These are phyloP conservation scores for Apiospora aurea DNA, from an alignment of 2,329 filamentous ascomycete genomes.

Conservation along the genomic window DNA sequence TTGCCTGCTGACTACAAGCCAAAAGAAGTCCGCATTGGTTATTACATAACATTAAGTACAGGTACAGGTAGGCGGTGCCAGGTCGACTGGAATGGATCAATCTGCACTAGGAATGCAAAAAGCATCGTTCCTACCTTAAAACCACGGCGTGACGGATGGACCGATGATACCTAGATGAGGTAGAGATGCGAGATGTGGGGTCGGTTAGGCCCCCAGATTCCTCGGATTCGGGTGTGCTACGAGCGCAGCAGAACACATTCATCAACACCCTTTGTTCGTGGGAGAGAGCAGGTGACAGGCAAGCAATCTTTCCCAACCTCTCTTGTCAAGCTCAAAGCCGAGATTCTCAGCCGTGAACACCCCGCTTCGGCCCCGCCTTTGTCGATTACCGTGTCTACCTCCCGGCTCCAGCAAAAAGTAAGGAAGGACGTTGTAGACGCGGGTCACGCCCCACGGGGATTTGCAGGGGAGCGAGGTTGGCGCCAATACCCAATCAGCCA, in stretches of 20 bases:
- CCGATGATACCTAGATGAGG: slow-evolving; percentile 6
- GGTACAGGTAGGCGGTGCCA: neutral
- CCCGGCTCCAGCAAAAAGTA: slow-evolving; percentile 21
- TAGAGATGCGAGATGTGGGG: slow-evolving; percentile 7
- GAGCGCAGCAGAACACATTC: neutral
- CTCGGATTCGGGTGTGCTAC: neutral
- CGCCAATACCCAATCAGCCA: neutral
- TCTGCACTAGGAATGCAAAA: neutral
- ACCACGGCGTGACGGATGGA: neutral
- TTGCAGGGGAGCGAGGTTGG: slow-evolving; percentile 3
- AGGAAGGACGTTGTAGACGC: slow-evolving; percentile 31
- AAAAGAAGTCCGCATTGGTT: neutral
- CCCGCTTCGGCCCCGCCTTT: slow-evolving; percentile 21
- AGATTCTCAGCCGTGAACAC: slow-evolving; percentile 22
- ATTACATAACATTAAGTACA: too few species aligned
- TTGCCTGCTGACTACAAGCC: too few species aligned
- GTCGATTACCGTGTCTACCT: slow-evolving; percentile 24
- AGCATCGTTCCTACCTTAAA: neutral
- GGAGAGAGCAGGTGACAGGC: neutral
- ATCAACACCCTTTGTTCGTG: neutral
- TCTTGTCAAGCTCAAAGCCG: slow-evolving; percentile 16
- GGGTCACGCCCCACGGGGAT: slow-evolving; percentile 6
- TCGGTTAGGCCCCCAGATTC: neutral
- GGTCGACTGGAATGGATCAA: neutral
- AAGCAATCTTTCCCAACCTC: neutral